Percentiles rank a stretch among this genome's conserved stretches.
These are phyloP conservation scores for Candida ovalis DNA, from an alignment of 805 yeast genomes.

Conservation along the genomic window DNA sequence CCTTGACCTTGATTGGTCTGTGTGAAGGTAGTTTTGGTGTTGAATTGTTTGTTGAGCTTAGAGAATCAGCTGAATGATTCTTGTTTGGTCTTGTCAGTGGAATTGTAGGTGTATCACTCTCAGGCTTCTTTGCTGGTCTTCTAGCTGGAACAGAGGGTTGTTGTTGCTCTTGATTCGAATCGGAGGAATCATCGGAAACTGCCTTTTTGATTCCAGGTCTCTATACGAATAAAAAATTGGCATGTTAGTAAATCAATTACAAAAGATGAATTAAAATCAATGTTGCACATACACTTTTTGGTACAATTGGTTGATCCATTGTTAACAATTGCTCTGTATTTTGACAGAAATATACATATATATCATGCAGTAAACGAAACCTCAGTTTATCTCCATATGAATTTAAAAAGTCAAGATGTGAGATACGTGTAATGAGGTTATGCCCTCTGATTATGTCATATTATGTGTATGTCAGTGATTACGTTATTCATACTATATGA, in stretches of 20 bases:
- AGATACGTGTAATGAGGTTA: background rate
- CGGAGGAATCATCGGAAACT: slow-evolving; percentile 5
- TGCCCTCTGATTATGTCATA: background rate
- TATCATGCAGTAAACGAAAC: background rate
- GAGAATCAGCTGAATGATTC: background rate
- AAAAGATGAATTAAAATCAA: background rate
- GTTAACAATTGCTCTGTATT: background rate
- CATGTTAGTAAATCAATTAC: background rate
- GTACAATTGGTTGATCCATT: slow-evolving; percentile 22
- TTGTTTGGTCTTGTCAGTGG: slow-evolving; percentile 18
- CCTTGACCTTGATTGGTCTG: background rate
- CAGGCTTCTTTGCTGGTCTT: slow-evolving; percentile 11
- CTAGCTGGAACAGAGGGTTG: slow-evolving; percentile 15
- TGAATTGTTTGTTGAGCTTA: background rate
- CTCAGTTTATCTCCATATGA: background rate
- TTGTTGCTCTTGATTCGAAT: background rate
- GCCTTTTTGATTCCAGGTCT: slow-evolving; percentile 5
- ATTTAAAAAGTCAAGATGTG: too few relatives aligned
- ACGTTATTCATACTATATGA: background rate
- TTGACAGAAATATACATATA: too few relatives aligned
- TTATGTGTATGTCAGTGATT: background rate
- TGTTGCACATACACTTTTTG: slow-evolving; percentile 19
- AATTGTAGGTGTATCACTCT: slow-evolving; percentile 8
- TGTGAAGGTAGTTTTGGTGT: background rate
- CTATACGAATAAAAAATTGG: slow-evolving; percentile 1